Evolutionary conservation across 257 asterid genomes (phyloP).

Genomic region (Mitragyna speciosa): DNA sequence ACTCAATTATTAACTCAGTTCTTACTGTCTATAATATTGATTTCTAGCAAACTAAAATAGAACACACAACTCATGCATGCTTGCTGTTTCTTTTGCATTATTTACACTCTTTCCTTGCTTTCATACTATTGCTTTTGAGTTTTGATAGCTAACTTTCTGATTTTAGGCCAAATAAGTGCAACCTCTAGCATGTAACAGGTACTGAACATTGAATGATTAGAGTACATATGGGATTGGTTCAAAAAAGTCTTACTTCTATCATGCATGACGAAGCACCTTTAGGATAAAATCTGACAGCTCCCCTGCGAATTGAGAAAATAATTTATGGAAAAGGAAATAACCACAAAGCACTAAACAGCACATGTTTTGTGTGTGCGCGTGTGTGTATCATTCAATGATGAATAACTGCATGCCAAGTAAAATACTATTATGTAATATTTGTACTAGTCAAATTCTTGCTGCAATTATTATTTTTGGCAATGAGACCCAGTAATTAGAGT

Average conservation of each 20-base stretch:
- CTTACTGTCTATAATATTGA: not conserved
- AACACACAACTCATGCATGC: not conserved
- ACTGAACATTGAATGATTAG: not conserved
- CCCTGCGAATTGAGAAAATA: slow-evolving; percentile 54
- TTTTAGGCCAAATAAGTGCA: not conserved
- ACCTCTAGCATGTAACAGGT: not conserved
- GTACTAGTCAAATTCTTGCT: not conserved
- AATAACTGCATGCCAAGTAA: not conserved
- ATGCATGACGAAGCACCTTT: slow-evolving; percentile 70
- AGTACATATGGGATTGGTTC: slow-evolving; percentile 7
- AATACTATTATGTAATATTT: not conserved
- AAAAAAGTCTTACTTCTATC: slow-evolving; percentile 62
- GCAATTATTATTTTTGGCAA: not conserved
- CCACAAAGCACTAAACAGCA: not conserved
- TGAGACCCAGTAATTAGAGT: not conserved
- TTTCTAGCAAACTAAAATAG: no score
- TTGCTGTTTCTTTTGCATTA: not conserved
- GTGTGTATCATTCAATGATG: not conserved
- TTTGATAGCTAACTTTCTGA: not conserved
- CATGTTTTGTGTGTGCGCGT: not conserved
- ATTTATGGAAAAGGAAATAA: slow-evolving; percentile 12
- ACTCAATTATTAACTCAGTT: not conserved
- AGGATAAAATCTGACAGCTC: slow-evolving; percentile 90
- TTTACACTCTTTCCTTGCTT: not conserved
- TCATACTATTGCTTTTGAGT: not conserved